Conservation (phyloP, 192 early-diverging fungal species). For the Backusella westeae region DNA sequence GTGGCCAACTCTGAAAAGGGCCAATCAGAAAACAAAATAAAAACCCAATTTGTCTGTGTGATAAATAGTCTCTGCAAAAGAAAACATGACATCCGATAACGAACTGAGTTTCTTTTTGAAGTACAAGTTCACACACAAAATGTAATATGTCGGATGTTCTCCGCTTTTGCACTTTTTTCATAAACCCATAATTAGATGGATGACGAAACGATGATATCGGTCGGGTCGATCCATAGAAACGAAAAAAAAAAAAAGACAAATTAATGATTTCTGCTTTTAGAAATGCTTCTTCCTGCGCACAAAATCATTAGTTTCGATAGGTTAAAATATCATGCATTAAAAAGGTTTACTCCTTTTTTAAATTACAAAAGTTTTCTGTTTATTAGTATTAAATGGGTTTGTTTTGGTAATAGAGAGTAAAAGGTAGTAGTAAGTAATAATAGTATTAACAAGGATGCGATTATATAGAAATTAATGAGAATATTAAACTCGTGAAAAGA, state of each 20-base stretch:
- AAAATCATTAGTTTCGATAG: neutral
- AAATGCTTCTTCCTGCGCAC: neutral
- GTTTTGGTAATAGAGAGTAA: neutral
- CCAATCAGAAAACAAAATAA: neutral
- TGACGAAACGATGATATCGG: neutral
- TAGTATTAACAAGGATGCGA: constrained; percentile 3
- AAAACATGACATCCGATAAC: too few species aligned
- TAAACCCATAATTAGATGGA: neutral
- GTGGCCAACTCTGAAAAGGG: neutral
- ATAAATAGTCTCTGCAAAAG: too few species aligned
- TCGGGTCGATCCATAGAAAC: neutral
- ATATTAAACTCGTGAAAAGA: neutral
- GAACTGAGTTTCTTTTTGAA: too few species aligned
- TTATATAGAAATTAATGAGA: neutral
- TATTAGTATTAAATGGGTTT: neutral
- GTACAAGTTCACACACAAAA: too few species aligned
- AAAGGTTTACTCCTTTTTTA: neutral
- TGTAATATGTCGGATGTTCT: neutral
- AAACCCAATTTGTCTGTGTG: too few species aligned
- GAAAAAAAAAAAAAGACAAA: neutral
- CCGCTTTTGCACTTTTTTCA: neutral
- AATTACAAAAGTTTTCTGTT: neutral
- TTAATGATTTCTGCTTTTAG: neutral
- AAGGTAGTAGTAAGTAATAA: neutral
- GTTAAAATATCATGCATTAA: neutral